These are phyloP conservation scores for Sugiyamaella castrensis DNA, from an alignment of 1,139 yeast species.

Conservation along the genomic window DNA sequence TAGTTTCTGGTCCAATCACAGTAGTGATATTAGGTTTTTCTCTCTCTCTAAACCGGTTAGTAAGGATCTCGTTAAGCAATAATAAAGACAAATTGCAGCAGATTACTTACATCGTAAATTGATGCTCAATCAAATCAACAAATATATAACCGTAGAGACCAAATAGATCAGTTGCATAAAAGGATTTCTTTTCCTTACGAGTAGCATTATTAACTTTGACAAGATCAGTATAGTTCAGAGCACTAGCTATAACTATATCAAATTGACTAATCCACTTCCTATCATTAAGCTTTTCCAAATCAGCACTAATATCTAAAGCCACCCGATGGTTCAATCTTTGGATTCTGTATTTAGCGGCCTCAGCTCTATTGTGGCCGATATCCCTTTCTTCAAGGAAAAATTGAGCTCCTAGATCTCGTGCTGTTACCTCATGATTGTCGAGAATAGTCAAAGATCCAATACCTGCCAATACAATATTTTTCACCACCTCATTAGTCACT, in stretches of 20 bases:
- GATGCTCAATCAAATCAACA: conserved; percentile 70
- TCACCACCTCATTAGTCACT: conserved; percentile 73
- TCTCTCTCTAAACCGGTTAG: conserved; percentile 41
- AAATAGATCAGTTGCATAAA: conserved; percentile 66
- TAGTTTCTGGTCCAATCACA: conserved; percentile 48
- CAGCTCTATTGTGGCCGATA: conserved; percentile 41
- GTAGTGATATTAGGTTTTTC: conserved; percentile 47
- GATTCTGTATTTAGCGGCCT: conserved; percentile 53
- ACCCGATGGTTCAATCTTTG: conserved; percentile 80
- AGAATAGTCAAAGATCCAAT: conserved; percentile 70
- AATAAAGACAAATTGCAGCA: neutral
- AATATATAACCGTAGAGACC: conserved; percentile 84
- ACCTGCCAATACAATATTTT: conserved; percentile 87
- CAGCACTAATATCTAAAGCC: conserved; percentile 39
- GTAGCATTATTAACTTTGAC: conserved; percentile 48
- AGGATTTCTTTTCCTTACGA: conserved; percentile 55
- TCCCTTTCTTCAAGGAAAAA: conserved; percentile 60
- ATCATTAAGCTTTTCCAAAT: conserved; percentile 29
- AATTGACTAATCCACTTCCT: conserved; percentile 52
- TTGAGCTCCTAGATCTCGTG: conserved; percentile 70
- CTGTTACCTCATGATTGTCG: conserved; percentile 55
- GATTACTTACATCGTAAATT: conserved; percentile 37
- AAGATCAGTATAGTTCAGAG: conserved; percentile 45
- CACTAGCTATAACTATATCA: conserved; percentile 76
- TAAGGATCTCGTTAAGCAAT: neutral